These are phyloP conservation scores for Ceratocystiopsis sp. DNA, from an alignment of 2,329 filamentous ascomycete genomes.

Conservation along the genomic window DNA sequence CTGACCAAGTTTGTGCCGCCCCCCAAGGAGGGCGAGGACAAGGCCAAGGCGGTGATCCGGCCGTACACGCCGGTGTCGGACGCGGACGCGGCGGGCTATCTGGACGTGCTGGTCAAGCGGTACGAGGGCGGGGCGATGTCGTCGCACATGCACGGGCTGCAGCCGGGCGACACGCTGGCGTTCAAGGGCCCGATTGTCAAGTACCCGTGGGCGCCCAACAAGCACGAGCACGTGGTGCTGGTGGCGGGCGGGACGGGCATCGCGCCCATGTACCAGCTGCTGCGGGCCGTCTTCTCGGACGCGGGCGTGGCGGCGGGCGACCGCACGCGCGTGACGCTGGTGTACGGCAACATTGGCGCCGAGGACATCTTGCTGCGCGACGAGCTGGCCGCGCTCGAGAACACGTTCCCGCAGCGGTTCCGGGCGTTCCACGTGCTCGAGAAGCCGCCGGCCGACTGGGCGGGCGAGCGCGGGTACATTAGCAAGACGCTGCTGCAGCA, in stretches of 20 bases:
- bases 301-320: slow-evolving; percentile 49
- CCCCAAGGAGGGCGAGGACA: slow-evolving; percentile 23
- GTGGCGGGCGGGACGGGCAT: slow-evolving; percentile 95
- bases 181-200: slow-evolving; percentile 95
- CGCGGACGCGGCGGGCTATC: slow-evolving; percentile 60
- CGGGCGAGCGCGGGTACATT: slow-evolving; percentile 65
- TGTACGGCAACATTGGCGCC: slow-evolving; percentile 81
- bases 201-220: slow-evolving; percentile 78
- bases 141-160: slow-evolving; percentile 68
- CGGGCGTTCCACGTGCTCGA: slow-evolving; percentile 87
- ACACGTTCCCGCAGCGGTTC: slow-evolving; percentile 90
- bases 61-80: slow-evolving; percentile 89
- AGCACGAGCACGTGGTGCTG: slow-evolving; percentile 75
- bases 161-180: slow-evolving; percentile 64
- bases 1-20: slow-evolving; percentile 83
- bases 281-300: slow-evolving; percentile 86
- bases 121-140: slow-evolving; percentile 90
- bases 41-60: slow-evolving; percentile 59
- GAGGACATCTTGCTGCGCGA: slow-evolving; percentile 82
- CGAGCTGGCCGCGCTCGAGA: slow-evolving; percentile 75
- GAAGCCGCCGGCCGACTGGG: slow-evolving; percentile 55
- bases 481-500: slow-evolving; percentile 89
- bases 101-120: slow-evolving; percentile 83
- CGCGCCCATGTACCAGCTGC: slow-evolving; percentile 94
- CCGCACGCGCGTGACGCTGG: slow-evolving; percentile 91